Base-by-base conservation (phyloP, 495 filamentous ascomycete species). In the Rhypophila decipiens region DNA sequence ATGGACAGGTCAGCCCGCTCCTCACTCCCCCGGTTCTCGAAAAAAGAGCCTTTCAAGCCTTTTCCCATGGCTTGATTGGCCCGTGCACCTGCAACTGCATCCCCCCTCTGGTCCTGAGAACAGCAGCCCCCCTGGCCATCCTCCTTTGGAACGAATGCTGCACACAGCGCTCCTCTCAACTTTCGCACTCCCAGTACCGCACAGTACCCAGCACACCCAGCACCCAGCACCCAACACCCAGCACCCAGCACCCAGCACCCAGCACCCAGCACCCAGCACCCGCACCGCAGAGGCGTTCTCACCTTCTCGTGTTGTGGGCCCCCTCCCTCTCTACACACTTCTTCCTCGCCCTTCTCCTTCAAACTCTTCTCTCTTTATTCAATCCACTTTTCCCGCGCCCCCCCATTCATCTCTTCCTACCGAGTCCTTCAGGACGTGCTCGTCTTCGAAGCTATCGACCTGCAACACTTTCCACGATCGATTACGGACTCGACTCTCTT, bases 321-420 rank as follows among this genome's bases (percentile, higher is more conserved):
- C 60, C 49, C 55, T 55, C 58, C 54, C 56, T 47, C 50, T 58
- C 27, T 31, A 7, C 27, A 17, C 49, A 51, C 52, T 56, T 51
- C 51, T 54, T 53, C 53, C 58, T 48, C 57, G 41, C 51, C 56
- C 53, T 49, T 51, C 58, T 46, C 55, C 55, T 55, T 57, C 60
- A 61, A 63, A 65, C 58, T 63, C 60, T 65, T 58, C 54, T 57
- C 50, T 56, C 47, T 47, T 53, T 56, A 36, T 55, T 49, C 55
- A 52, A 44, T 55, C 47, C 39, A 31, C 46, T 57, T 63, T 61
- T 55, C 38, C 9, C 60, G 55, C 57, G 57, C 57, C 47, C 51
- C n/a, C 59, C 56, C 54, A 60, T 48, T 57, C 52, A 42, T 44
- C 55, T 42, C 24, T 39, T 47, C 54, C 42, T 42, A 39, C 20